Evolutionary conservation across 768 basidiomycete genomes (phyloP), one percentile per base, ranked within the genome.

Genomic region (Tylopilus cervinicoccineus): DNA sequence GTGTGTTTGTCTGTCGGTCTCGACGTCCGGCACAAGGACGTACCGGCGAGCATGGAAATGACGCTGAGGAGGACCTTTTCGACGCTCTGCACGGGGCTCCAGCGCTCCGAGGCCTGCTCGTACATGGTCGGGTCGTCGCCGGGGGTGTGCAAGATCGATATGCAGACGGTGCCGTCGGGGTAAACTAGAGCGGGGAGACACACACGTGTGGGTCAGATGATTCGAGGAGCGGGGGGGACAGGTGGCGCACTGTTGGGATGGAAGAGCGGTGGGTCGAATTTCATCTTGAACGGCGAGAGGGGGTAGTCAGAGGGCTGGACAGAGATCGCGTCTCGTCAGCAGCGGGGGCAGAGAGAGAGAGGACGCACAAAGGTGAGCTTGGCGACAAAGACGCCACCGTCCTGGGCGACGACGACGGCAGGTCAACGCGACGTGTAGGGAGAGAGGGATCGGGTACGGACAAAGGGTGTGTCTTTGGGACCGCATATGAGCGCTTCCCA

Each of bases 251-350:
- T 88, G 67, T 99, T 99, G 16, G 96, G 96, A 70, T 99, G 96
- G 70, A 97, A 89, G 47, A 99, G 67, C 3, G 95, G 94, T 4
- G 96, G 96, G 38, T 97, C 93, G 61, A 99, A 99, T 62, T 81
- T 92, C 96, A 99, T 98, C 74, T 93, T 97, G 84, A 98, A 98
- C 17, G 96, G 96, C 44, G 91, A 95, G 60, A 99, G 73, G 27
- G 96, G 96, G 70, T 99, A 99, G 64, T 99, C 96, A 32, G 77
- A 65, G 0, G 93, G 93, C 92, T 46, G 10, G 6, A 11, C 4
- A 1, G 22, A 1, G 23, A 10, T n/a, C n/a, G n/a, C n/a, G 38
- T 40, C 29, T 33, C 42, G 42, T 32, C 16, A 34, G 7, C 31
- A n/a, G 13, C 13, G 10, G 4, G 28, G 17, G n/a, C 16, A 5